These are phyloP conservation scores for Lanmaoa rubissima DNA, from an alignment of 768 basidiomycete species.

Conservation along the genomic window DNA sequence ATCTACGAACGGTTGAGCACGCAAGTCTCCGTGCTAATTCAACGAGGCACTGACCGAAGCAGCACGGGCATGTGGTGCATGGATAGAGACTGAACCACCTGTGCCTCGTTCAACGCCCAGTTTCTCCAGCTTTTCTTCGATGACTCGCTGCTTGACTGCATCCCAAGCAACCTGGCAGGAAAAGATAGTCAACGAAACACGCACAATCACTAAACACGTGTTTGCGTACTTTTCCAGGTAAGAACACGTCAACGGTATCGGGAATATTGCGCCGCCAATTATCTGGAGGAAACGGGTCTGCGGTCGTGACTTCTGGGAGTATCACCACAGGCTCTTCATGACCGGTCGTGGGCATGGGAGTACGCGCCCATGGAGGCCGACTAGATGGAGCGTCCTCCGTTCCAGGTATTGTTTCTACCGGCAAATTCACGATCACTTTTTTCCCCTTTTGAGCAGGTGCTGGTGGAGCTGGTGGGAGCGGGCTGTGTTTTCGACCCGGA, in stretches of 20 bases:
- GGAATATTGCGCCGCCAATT: conserved; percentile 57
- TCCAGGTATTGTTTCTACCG: conserved; percentile 55
- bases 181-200: conserved; percentile 4
- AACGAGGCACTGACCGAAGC: conserved; percentile 63
- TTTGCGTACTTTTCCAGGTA: conserved; percentile 69
- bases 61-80: conserved; percentile 77
- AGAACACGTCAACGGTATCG: conserved; percentile 70
- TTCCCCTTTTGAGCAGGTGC: conserved; percentile 50
- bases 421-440: conserved; percentile 69
- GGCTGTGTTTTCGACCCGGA: conserved; percentile 72
- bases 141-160: conserved; percentile 60
- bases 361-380: conserved; percentile 60
- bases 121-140: conserved; percentile 79
- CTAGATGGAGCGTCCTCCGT: conserved; percentile 39
- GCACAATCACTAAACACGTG: conserved; percentile 6
- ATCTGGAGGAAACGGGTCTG: conserved; percentile 65
- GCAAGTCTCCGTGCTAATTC: conserved; percentile 17
- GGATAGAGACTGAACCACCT: conserved; percentile 52
- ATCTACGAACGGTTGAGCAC: conserved; percentile 47
- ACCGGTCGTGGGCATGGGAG: conserved; percentile 44
- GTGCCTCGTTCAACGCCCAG: conserved; percentile 72
- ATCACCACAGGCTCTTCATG: conserved; percentile 27
- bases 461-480: conserved; percentile 43
- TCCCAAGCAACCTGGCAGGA: conserved; percentile 67
- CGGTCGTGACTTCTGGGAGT: conserved; percentile 41